phyloP scores from a whole-genome alignment of 768 basidiomycete species.

The Lactifluus hygrophoroides region DNA sequence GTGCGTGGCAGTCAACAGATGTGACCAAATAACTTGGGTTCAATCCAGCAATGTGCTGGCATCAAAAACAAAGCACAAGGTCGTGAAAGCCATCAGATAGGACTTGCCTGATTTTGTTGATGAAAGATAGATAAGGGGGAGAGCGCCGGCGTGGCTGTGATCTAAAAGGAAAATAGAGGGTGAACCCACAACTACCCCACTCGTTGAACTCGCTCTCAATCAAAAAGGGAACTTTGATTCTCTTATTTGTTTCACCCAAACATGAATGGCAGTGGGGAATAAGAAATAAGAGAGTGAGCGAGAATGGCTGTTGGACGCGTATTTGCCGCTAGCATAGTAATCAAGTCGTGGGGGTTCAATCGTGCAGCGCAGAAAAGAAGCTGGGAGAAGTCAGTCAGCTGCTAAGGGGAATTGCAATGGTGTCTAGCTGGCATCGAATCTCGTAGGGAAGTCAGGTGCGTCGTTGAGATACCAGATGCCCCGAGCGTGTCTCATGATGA shows the following conservation, averaged over 20 bases:
- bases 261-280: background rate
- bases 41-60: conserved; percentile 3
- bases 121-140: background rate
- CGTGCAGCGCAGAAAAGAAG: background rate
- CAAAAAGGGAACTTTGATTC: background rate
- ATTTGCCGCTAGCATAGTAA: background rate
- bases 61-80: background rate
- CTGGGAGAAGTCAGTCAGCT: background rate
- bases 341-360: background rate
- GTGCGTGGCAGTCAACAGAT: background rate
- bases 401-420: background rate
- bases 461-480: background rate
- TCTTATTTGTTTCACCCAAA: background rate
- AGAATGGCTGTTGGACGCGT: background rate
- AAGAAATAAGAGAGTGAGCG: background rate
- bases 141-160: background rate
- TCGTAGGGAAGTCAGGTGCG: background rate
- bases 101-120: background rate
- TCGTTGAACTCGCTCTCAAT: background rate
- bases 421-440: background rate
- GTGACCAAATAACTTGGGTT: background rate
- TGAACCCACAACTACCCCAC: background rate
- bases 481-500: background rate
- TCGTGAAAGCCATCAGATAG: background rate
- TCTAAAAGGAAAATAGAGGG: background rate